Evolutionary conservation across 805 yeast genomes (phyloP), one percentile per base, ranked within the genome.

Genomic region (Huiozyma naganishii): DNA sequence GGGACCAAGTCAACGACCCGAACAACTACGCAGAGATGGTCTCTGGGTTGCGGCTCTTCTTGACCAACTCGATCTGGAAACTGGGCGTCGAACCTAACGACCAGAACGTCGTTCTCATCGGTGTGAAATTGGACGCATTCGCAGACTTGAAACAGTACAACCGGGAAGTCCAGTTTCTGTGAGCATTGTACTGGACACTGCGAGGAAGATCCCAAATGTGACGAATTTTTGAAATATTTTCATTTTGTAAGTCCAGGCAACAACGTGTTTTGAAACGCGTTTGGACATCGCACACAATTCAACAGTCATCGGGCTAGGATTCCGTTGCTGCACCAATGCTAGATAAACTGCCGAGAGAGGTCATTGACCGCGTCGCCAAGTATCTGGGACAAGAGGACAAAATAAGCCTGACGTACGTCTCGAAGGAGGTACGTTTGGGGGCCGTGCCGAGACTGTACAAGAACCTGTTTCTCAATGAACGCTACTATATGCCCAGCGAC

Each of bases 331-430:
- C 4, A 17, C 23, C 23, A 17, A 58, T 60, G 62, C 41, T 60
- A 2, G 57, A 56, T 29, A 42, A 36, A 36, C 33, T 52, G 23
- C 63, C 64, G 1, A 23, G 41, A 28, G 58, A 61, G 35, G 46
- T 58, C 27, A 48, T 52, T 42, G 44, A 44, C 6, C 40, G 44
- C 7, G 43, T 60, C 9, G 42, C 46, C 1, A 11, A 33, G 4
- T 45, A 35, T 10, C 30, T 59, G 6, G 37, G 58, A 2, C 65
- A 61, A 42, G 48, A 48, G 13, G 65, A 61, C 38, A 55, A 53
- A 46, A 46, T 50, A 6, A 43, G 59, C 6, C 36, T 61, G 29
- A 50, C 55, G 8, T 54, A 54, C 43, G 61, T 56, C 6, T 53
- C 58, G 4, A 51, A 44, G 27, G 39, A 33, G 3, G 29, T 49